Conservation (phyloP, 768 basidiomycete species). For the Tephrocybe sp. region DNA sequence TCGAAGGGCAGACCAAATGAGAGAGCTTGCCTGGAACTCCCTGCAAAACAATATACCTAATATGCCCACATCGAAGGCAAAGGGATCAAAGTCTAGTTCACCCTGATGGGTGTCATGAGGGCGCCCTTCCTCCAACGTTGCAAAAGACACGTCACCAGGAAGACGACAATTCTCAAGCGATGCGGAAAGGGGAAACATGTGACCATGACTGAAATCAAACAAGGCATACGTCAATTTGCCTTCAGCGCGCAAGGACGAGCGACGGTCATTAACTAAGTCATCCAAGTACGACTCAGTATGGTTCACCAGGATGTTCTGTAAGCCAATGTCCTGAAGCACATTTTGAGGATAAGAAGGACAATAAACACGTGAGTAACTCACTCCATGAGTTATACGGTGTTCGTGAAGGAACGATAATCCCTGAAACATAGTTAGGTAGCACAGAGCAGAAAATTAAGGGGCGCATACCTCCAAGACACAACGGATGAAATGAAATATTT, state of each 20-base stretch:
- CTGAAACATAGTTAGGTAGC: conserved; percentile 2
- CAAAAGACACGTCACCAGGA: background rate
- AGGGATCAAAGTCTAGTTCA: conserved; percentile 24
- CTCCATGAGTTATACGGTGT: conserved; percentile 21
- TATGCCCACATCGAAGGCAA: conserved; percentile 21
- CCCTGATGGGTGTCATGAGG: conserved; percentile 20
- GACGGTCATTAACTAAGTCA: background rate
- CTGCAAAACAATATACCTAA: background rate
- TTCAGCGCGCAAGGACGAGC: conserved; percentile 6
- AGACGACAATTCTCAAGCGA: conserved; percentile 13
- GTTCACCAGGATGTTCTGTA: conserved; percentile 18
- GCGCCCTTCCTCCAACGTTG: background rate
- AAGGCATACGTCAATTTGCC: conserved; percentile 19
- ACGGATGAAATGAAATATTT: conserved; percentile 16
- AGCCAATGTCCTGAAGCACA: conserved; percentile 16
- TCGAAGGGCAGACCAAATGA: too few relatives aligned
- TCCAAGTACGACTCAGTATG: conserved; percentile 3
- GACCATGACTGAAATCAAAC: conserved; percentile 19
- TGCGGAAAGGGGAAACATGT: conserved; percentile 15
- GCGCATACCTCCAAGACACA: conserved; percentile 17
- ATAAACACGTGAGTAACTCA: conserved; percentile 3
- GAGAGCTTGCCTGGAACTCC: too few relatives aligned
- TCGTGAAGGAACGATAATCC: conserved; percentile 20
- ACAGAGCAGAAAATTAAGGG: background rate
- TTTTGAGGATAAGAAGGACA: too few relatives aligned